Evolutionary conservation across 2,329 filamentous ascomycete genomes (phyloP).

Genomic region (Xylaria sp.): DNA sequence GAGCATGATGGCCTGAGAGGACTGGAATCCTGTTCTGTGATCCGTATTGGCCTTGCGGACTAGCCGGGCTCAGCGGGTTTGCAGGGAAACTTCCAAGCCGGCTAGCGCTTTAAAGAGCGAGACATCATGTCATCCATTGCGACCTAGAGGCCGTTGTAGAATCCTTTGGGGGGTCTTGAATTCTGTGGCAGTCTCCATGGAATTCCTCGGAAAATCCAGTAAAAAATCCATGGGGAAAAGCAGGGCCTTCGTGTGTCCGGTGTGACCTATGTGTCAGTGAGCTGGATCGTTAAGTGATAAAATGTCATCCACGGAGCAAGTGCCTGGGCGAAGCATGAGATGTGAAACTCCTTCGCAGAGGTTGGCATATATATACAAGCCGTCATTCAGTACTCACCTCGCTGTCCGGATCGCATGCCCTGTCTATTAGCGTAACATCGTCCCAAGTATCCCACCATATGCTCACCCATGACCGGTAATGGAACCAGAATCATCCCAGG

Average conservation of each 20-base stretch:
- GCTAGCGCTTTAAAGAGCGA: background rate
- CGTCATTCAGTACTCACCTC: constrained; percentile 54
- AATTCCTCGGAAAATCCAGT: constrained; percentile 13
- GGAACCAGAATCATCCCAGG: constrained; percentile 38
- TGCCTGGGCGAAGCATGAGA: constrained; percentile 32
- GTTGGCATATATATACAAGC: constrained; percentile 59
- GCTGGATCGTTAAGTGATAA: constrained; percentile 3
- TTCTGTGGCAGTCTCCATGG: constrained; percentile 8
- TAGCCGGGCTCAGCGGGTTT: background rate
- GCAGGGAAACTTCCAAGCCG: constrained; percentile 18
- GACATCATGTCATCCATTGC: constrained; percentile 8
- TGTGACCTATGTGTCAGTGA: constrained; percentile 30
- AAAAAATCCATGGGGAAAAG: background rate
- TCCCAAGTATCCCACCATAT: constrained; percentile 40
- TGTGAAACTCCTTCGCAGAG: constrained; percentile 47
- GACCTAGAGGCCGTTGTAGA: background rate
- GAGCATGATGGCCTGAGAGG: background rate
- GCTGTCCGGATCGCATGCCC: constrained; percentile 55
- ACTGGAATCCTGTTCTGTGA: constrained; percentile 8
- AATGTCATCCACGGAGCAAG: constrained; percentile 33
- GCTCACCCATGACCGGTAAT: constrained; percentile 38
- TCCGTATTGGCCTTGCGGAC: background rate
- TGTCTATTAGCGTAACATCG: constrained; percentile 43
- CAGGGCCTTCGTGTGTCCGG: constrained; percentile 19
- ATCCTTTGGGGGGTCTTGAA: background rate